These are phyloP conservation scores for Umbelopsis sp. DNA, from an alignment of 192 early-diverging fungal species.

Conservation along the genomic window DNA sequence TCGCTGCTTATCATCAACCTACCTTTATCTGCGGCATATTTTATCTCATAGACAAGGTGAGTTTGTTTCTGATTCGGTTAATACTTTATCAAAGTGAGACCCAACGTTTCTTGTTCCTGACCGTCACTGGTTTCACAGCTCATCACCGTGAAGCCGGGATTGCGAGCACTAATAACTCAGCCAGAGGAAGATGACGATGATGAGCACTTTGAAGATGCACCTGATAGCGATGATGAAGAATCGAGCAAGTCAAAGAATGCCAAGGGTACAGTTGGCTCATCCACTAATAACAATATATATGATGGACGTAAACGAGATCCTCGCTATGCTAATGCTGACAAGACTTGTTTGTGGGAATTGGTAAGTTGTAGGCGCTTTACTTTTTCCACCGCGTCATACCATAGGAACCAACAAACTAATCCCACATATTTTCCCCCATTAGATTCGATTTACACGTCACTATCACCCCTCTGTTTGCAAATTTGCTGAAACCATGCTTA, in stretches of 20 bases:
- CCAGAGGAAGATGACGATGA: slow-evolving; percentile 72
- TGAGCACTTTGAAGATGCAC: slow-evolving; percentile 65
- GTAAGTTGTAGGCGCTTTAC: slow-evolving; percentile 47
- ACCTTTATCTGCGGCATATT: slow-evolving; percentile 87
- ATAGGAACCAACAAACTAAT: neutral
- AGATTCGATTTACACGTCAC: slow-evolving; percentile 72
- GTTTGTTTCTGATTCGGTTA: neutral
- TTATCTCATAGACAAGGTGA: slow-evolving; percentile 74
- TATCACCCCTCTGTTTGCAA: slow-evolving; percentile 93
- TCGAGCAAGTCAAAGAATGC: slow-evolving; percentile 23
- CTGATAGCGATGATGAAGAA: slow-evolving; percentile 52
- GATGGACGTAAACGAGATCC: slow-evolving; percentile 90
- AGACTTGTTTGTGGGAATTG: slow-evolving; percentile 91
- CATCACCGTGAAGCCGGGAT: slow-evolving; percentile 50
- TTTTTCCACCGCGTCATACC: neutral
- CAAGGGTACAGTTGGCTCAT: slow-evolving; percentile 12
- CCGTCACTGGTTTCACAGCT: slow-evolving; percentile 28
- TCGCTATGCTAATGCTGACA: slow-evolving; percentile 76
- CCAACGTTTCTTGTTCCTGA: neutral
- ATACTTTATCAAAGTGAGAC: too few relatives aligned
- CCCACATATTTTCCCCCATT: neutral
- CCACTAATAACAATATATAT: slow-evolving; percentile 49
- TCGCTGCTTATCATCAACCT: slow-evolving; percentile 67
- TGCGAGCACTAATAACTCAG: slow-evolving; percentile 64
- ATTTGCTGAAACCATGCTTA: slow-evolving; percentile 75